Percentiles rank a stretch among this genome's conserved stretches.
Conservation (phyloP, 2,329 filamentous ascomycete genomes). For the Venturiaceae sp. region DNA sequence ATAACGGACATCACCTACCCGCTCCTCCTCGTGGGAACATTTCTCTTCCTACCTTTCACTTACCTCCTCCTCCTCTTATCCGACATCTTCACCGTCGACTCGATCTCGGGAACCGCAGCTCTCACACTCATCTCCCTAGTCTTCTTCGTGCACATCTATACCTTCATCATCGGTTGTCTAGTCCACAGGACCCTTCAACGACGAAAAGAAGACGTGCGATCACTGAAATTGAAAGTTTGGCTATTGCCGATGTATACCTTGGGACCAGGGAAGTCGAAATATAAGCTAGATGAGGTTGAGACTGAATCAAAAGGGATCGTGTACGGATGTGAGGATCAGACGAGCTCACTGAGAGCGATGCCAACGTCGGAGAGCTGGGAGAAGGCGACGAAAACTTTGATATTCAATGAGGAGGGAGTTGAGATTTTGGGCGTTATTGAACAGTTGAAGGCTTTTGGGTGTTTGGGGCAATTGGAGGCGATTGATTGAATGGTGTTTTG, state of each 20-base stretch:
- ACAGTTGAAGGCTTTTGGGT: neutral
- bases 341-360: neutral
- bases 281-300: no score
- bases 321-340: neutral
- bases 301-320: no score
- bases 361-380: neutral
- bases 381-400: neutral
- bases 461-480: neutral
- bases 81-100: neutral
- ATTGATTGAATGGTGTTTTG: neutral
- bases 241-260: neutral
- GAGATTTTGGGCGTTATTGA: neutral
- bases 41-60: neutral
- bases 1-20: neutral
- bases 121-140: neutral
- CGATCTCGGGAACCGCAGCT: neutral
- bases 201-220: neutral
- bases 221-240: neutral
- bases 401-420: neutral
- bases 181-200: neutral
- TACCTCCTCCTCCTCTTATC: neutral
- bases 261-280: neutral
- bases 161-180: neutral
- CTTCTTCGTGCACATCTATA: neutral
- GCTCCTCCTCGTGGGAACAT: neutral